Conservation (phyloP, 2,329 filamentous ascomycete species). For the Bipolaris oryzae region DNA sequence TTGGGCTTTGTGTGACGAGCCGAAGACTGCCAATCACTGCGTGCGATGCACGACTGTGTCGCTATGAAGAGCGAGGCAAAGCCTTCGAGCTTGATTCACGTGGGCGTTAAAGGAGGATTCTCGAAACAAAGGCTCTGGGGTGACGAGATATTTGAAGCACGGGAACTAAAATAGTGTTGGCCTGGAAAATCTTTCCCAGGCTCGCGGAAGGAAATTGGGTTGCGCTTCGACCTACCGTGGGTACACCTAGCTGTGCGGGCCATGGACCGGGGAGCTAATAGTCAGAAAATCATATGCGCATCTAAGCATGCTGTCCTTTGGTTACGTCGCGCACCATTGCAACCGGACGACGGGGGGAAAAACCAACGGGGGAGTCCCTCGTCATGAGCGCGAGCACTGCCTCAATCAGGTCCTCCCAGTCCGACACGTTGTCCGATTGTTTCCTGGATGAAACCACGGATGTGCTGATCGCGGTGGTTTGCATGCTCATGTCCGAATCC, state of each 20-base stretch:
- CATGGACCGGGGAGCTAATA: slow-evolving; percentile 15
- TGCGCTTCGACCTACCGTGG: slow-evolving; percentile 30
- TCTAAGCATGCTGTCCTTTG: slow-evolving; percentile 2
- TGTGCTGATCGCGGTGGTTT: slow-evolving; percentile 14
- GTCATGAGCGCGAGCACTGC: slow-evolving; percentile 20
- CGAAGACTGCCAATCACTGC: slow-evolving; percentile 31
- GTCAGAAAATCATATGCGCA: slow-evolving; percentile 19
- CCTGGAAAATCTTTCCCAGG: slow-evolving; percentile 36
- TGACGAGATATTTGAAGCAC: slow-evolving; percentile 33
- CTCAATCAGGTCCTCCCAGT: slow-evolving; percentile 23
- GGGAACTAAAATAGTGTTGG: slow-evolving; percentile 44
- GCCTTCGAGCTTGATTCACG: slow-evolving; percentile 22
- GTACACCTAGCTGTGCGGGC: slow-evolving; percentile 14
- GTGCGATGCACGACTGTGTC: slow-evolving; percentile 38
- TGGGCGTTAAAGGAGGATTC: slow-evolving; percentile 18
- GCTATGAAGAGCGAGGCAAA: slow-evolving; percentile 25
- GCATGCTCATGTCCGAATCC: slow-evolving; percentile 17
- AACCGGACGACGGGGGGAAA: slow-evolving; percentile 9
- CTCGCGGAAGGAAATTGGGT: slow-evolving; percentile 31
- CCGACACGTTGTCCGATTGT: slow-evolving; percentile 17
- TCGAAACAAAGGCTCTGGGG: slow-evolving; percentile 24
- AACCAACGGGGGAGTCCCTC: slow-evolving; percentile 11
- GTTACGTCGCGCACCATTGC: slow-evolving; percentile 12
- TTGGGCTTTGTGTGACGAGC: slow-evolving; percentile 21
- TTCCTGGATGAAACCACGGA: slow-evolving; percentile 17